Conservation (phyloP, 2,329 filamentous ascomycete genomes). For the Penicillium italicum region DNA sequence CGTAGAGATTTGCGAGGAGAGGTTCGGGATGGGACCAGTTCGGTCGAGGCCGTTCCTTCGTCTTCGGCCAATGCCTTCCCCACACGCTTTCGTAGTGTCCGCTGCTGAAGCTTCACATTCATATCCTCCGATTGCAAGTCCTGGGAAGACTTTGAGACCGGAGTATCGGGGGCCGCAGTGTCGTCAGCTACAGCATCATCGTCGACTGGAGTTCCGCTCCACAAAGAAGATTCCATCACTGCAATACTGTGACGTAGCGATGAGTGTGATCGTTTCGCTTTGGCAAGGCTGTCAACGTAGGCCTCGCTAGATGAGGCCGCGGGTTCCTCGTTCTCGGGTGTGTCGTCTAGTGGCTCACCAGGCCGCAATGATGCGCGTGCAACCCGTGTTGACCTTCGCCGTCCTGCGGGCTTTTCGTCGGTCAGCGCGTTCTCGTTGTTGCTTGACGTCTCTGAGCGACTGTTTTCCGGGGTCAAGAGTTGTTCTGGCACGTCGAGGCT, state of each 20-base stretch:
- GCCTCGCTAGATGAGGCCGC: constrained; percentile 25
- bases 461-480: constrained; percentile 44
- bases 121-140: constrained; percentile 25
- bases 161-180: constrained; percentile 33
- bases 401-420: constrained; percentile 33
- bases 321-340: constrained; percentile 22
- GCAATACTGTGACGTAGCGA: constrained; percentile 42
- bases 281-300: constrained; percentile 39
- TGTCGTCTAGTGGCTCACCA: constrained; percentile 28
- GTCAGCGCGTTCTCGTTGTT: constrained; percentile 37
- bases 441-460: constrained; percentile 44
- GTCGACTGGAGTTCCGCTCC: constrained; percentile 23
- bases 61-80: constrained; percentile 29
- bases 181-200: constrained; percentile 23
- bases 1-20: constrained; percentile 31
- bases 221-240: constrained; percentile 37
- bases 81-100: constrained; percentile 32
- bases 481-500: constrained; percentile 38
- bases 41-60: constrained; percentile 23
- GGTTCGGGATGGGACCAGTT: constrained; percentile 19
- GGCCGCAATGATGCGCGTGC: constrained; percentile 39
- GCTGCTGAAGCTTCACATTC: constrained; percentile 27
- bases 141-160: constrained; percentile 35
- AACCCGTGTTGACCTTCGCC: constrained; percentile 39
- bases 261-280: constrained; percentile 34